Evolutionary conservation across 345 rosid genomes (phyloP), one percentile per base, ranked within the genome.

Genomic region (Eucalyptus marginata): DNA sequence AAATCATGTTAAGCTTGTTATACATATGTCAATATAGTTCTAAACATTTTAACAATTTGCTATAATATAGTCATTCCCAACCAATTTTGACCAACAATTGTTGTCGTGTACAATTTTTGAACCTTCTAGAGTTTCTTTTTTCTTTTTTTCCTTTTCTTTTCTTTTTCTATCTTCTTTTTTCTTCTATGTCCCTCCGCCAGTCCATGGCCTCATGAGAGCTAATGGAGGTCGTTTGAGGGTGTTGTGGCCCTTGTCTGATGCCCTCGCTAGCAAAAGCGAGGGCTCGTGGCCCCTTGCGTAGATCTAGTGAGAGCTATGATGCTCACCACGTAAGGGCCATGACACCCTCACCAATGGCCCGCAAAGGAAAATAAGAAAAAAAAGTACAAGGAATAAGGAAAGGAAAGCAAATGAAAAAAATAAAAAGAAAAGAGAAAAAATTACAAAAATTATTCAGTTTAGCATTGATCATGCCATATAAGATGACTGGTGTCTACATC

Each of bases 191-290:
- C 71, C 71, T 13, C 4, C 4, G 5, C 9, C 3, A 7, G 33
- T n/a, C 7, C 17, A 33, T n/a, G 20, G 40, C 40, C 36, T n/a
- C 40, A 14, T 14, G 18, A 64, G 8, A 33, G 36, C 36, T 0
- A 2, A 6, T 8, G 33, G 40, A 64, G 36, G 9, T 64, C 40
- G 0, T 3, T n/a, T 14, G 36, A n/a, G 40, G 20, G 76, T 16
- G 13, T 14, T 16, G 5, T 13, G 40, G 40, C 76, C 76, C 22
- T 15, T 66, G 11, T 16, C 16, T 16, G 4, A 62, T 14, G 76
- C 76, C 40, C 76, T 66, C 5, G 0, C 10, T 2, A 6, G 0
- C 36, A 16, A 66, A 7, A n/a, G 36, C 8, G 11, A 66, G 10
- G 76, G 36, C 76, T n/a, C 20, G 5, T n/a, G 36, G 9, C 10